Percentiles rank a stretch among this genome's conserved stretches.
phyloP scores from a whole-genome alignment of 1,139 yeast genomes.

The Blastobotrys arbuscula region DNA sequence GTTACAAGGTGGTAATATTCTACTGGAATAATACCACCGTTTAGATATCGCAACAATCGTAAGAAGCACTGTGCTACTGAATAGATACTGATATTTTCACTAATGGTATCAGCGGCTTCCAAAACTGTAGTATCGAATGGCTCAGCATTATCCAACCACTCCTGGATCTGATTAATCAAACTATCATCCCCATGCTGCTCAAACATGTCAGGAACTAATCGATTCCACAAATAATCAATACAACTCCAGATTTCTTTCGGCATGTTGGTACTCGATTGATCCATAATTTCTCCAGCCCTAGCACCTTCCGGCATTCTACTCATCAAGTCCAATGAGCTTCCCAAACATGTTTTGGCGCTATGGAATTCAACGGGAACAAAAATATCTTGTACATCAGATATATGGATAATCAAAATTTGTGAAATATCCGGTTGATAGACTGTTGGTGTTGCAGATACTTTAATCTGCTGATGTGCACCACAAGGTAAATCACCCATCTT shows the following conservation, averaged over 20 bases:
- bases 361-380: slow-evolving; percentile 31
- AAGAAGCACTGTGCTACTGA: slow-evolving; percentile 34
- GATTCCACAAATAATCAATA: slow-evolving; percentile 34
- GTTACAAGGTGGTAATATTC: slow-evolving; percentile 27
- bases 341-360: slow-evolving; percentile 32
- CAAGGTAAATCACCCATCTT: slow-evolving; percentile 25
- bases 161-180: slow-evolving; percentile 30
- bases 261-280: slow-evolving; percentile 22
- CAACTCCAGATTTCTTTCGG: slow-evolving; percentile 35
- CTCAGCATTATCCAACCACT: slow-evolving; percentile 34
- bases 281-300: slow-evolving; percentile 21
- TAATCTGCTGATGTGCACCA: slow-evolving; percentile 25
- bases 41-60: slow-evolving; percentile 34
- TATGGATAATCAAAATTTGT: slow-evolving; percentile 29
- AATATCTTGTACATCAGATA: slow-evolving; percentile 32
- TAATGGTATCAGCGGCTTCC: slow-evolving; percentile 27
- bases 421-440: slow-evolving; percentile 17
- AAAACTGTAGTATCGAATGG: slow-evolving; percentile 33
- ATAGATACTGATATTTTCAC: slow-evolving; percentile 25
- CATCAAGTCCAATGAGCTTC: slow-evolving; percentile 29
- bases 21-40: slow-evolving; percentile 39
- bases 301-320: slow-evolving; percentile 31
- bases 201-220: slow-evolving; percentile 18
- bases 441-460: slow-evolving; percentile 18
- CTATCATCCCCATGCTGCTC: slow-evolving; percentile 26